Evolutionary conservation across 2,329 filamentous ascomycete species (phyloP), one percentile per base, ranked within the genome.

Genomic region (Aspergillus sp.): DNA sequence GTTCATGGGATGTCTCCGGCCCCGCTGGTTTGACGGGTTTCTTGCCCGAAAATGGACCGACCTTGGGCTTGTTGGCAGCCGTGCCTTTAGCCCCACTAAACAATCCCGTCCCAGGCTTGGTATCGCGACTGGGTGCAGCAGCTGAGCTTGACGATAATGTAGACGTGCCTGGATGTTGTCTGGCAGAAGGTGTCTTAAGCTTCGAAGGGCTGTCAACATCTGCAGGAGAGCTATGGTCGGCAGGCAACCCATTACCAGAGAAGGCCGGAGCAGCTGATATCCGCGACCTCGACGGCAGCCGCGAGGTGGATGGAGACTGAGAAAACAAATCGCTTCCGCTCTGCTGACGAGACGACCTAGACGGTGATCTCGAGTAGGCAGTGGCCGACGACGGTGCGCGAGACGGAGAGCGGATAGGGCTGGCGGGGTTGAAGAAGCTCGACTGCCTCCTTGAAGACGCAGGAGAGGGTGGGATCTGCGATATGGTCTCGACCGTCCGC

Each of bases 401-500:
- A 63, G 81, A 43, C 57, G 85, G 49, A 4, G 80, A 72, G 12
- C 69, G 67, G 60, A 73, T 72, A 5, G 71, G 66, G 37, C 72
- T 72, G n/a, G 78, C 68, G 2, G 67, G 60, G 30, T 76, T 78
- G 52, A 83, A 91, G 55, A 93, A 86, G 34, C 74, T 77, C 0
- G 84, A 85, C 6, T 72, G 66, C 33, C 78, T 75, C 37, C 75
- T 75, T 32, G 70, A 74, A 28, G 82, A 58, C 1, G 74, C 75
- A 4, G 88, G 86, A 1, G 86, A 91, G 0, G 83, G 77, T 0
- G 86, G 83, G 17, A 94, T 66, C 29, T 78, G 74, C 3, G 86
- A 73, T 4, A 95, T 64, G 0, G 85, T 93, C 55, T 93, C 85
- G 26, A 93, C 79, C 1, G 88, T 93, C 36, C 89, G 71, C 47